These are phyloP conservation scores for Calonectria pteridis DNA, from an alignment of 2,329 filamentous ascomycete species.

Conservation along the genomic window DNA sequence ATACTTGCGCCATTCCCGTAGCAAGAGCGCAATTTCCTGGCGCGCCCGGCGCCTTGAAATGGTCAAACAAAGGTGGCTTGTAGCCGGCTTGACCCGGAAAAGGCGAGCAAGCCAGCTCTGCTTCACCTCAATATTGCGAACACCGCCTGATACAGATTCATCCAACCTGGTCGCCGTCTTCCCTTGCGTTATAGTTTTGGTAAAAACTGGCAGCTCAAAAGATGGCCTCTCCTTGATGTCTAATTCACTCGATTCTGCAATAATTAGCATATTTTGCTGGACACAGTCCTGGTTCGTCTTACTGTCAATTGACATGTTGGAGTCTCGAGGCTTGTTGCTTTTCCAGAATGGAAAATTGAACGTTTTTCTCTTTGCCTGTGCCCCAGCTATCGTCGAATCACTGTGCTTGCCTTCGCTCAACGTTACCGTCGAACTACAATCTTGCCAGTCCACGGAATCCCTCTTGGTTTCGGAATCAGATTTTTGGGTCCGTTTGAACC, in stretches of 20 bases:
- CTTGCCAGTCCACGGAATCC: conserved; percentile 44
- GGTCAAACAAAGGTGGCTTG: conserved; percentile 79
- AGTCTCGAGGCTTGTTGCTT: conserved; percentile 57
- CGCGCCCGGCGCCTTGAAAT: conserved; percentile 77
- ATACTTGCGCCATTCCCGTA: conserved; percentile 84
- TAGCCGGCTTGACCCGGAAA: conserved; percentile 89
- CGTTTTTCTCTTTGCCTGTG: conserved; percentile 61
- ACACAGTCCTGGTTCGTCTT: conserved; percentile 35
- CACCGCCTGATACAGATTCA: conserved; percentile 52
- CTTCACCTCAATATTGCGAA: conserved; percentile 73
- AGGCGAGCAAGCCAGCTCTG: conserved; percentile 92
- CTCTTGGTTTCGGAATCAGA: conserved; percentile 41
- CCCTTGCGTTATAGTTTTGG: conserved; percentile 31
- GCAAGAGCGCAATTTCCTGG: conserved; percentile 79
- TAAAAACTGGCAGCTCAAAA: conserved; percentile 33
- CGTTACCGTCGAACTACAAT: conserved; percentile 41
- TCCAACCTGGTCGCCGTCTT: conserved; percentile 44
- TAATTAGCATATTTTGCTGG: conserved; percentile 1
- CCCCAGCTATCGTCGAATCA: conserved; percentile 40
- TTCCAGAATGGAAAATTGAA: conserved; percentile 71
- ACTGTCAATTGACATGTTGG: conserved; percentile 61
- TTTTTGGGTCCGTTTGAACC: conserved; percentile 65
- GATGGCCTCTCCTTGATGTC: conserved; percentile 31
- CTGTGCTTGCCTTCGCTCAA: conserved; percentile 43
- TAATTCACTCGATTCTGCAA: conserved; percentile 23